These are phyloP conservation scores for Pseudocercospora macadamiae DNA, from an alignment of 2,329 filamentous ascomycete genomes.

Conservation along the genomic window DNA sequence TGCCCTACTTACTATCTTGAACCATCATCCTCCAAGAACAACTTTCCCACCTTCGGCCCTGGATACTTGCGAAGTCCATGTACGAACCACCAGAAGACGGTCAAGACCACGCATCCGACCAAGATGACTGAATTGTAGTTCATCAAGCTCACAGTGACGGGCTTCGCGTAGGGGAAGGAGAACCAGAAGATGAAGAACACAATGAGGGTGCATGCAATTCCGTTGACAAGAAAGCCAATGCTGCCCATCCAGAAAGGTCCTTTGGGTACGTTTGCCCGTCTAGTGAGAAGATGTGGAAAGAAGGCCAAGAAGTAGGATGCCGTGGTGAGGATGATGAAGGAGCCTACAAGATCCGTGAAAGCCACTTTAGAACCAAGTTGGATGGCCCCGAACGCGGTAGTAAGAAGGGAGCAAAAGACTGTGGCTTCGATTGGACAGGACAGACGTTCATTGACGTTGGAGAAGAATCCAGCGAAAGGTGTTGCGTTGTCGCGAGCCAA, in stretches of 20 bases:
- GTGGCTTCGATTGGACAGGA: conserved; percentile 64
- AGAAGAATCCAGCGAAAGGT: conserved; percentile 58
- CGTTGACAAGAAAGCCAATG: conserved; percentile 38
- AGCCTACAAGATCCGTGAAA: conserved; percentile 42
- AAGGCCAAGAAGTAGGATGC: conserved; percentile 41
- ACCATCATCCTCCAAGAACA: conserved; percentile 40
- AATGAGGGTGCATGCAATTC: conserved; percentile 37
- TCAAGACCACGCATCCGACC: conserved; percentile 52
- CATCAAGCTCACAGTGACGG: conserved; percentile 33
- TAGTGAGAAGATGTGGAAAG: conserved; percentile 39
- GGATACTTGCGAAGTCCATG: conserved; percentile 55
- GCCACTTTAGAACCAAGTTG: conserved; percentile 37
- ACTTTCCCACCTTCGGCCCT: conserved; percentile 53
- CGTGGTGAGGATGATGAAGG: conserved; percentile 42
- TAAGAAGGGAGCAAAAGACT: conserved; percentile 56
- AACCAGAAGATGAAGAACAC: conserved; percentile 43
- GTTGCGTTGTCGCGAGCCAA: conserved; percentile 64
- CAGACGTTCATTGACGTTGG: conserved; percentile 56
- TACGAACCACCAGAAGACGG: conserved; percentile 55
- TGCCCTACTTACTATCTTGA: not conserved
- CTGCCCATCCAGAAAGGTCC: conserved; percentile 43
- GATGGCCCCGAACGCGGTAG: conserved; percentile 48
- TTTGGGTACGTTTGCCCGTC: conserved; percentile 35
- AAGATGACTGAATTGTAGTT: conserved; percentile 57
- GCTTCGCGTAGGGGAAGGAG: conserved; percentile 40